Evolutionary conservation across 2,329 filamentous ascomycete species (phyloP).

Genomic region (Microdochium paspali): DNA sequence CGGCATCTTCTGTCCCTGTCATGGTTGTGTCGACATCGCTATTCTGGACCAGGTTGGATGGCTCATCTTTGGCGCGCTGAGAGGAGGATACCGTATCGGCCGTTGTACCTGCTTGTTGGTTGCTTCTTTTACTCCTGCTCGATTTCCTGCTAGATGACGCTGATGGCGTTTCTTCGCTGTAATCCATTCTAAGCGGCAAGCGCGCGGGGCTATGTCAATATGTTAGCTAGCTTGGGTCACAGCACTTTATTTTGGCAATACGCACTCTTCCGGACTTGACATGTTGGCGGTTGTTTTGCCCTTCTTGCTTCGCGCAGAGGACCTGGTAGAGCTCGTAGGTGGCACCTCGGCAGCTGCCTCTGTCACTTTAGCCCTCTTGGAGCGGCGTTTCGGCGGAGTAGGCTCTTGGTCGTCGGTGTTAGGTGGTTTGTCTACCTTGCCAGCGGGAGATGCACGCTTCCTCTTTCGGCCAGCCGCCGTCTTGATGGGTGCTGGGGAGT

Average conservation of each 20-base stretch:
- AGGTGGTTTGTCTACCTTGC: conserved; percentile 36
- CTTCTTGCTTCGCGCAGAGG: conserved; percentile 43
- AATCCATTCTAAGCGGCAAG: neutral
- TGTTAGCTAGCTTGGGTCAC: conserved; percentile 11
- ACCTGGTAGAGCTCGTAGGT: conserved; percentile 24
- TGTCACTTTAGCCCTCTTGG: conserved; percentile 63
- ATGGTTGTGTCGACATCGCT: conserved; percentile 58
- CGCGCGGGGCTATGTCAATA: conserved; percentile 6
- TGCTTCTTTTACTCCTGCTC: conserved; percentile 42
- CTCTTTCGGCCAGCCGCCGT: conserved; percentile 55
- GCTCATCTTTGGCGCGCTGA: conserved; percentile 44
- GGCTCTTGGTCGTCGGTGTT: conserved; percentile 10
- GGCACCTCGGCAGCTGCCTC: conserved; percentile 29
- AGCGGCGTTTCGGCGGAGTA: conserved; percentile 41
- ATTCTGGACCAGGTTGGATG: conserved; percentile 26
- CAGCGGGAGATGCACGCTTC: conserved; percentile 47
- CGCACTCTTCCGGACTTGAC: conserved; percentile 63
- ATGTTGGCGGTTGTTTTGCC: conserved; percentile 55
- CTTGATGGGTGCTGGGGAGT: neutral
- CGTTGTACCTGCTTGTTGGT: conserved; percentile 6
- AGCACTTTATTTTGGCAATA: no score
- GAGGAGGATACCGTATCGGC: conserved; percentile 25
- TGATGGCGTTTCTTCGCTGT: conserved; percentile 27
- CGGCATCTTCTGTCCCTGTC: conserved; percentile 55
- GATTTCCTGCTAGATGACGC: conserved; percentile 64